A percentile compares a stretch with the other conserved stretches of the same genome.
Evolutionary conservation across 225 moss, liverwort and hornwort genomes (phyloP).

Genomic region (Physcomitrium patens): DNA sequence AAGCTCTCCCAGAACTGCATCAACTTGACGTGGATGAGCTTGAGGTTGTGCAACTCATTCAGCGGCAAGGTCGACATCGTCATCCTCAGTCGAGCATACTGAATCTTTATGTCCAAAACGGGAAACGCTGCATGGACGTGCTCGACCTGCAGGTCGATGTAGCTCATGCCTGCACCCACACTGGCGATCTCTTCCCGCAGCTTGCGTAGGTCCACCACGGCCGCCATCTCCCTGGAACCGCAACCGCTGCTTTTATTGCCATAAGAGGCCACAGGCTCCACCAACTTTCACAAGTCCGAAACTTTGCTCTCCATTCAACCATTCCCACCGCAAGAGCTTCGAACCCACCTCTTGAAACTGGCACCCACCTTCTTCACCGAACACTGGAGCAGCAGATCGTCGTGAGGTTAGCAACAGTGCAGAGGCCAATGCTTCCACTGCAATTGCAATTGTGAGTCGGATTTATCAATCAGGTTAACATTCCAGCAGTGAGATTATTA

Average conservation of each 20-base stretch:
- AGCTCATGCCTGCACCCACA: slow-evolving; percentile 28
- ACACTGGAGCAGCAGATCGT: too few relatives aligned
- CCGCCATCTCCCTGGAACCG: background rate
- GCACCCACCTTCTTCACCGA: too few relatives aligned
- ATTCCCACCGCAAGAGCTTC: background rate
- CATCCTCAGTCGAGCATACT: slow-evolving; percentile 40
- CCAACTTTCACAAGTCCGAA: slow-evolving; percentile 31
- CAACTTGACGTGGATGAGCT: slow-evolving; percentile 41
- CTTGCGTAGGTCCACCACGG: slow-evolving; percentile 24
- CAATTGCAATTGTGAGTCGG: too few relatives aligned
- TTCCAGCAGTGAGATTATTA: too few relatives aligned
- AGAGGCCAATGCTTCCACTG: too few relatives aligned
- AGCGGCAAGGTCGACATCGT: slow-evolving; percentile 37
- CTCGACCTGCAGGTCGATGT: slow-evolving; percentile 37
- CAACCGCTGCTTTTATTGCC: background rate
- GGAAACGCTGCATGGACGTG: slow-evolving; percentile 41
- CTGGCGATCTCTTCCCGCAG: slow-evolving; percentile 36
- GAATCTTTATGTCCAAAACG: slow-evolving; percentile 42
- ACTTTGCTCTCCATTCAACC: slow-evolving; percentile 40
- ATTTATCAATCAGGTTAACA: too few relatives aligned
- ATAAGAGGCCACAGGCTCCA: slow-evolving; percentile 26
- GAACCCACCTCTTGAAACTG: background rate
- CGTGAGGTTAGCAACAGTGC: too few relatives aligned
- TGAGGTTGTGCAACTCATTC: slow-evolving; percentile 42
- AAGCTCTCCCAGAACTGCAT: slow-evolving; percentile 53